A percentile compares a stretch with the other conserved stretches of the same genome.
These are phyloP conservation scores for Exophiala spinifera DNA, from an alignment of 2,329 filamentous ascomycete species.

Conservation along the genomic window DNA sequence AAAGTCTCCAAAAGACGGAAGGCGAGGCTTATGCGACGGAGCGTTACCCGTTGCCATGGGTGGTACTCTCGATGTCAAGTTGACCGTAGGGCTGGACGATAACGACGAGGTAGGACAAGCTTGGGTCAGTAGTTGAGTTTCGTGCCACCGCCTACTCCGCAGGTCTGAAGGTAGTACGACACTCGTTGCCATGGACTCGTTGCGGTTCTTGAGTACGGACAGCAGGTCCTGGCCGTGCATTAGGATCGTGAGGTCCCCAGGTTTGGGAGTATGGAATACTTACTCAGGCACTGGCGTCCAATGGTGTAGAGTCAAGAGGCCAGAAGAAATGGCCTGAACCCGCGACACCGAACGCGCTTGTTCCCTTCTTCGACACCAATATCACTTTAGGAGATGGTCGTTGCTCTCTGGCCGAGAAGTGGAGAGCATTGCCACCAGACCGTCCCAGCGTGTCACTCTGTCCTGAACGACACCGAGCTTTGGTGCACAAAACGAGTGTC, in stretches of 20 bases:
- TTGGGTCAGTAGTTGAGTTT: background rate
- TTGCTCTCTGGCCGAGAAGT: no score
- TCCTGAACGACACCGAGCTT: background rate
- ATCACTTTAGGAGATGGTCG: no score
- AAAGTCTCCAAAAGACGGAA: conserved; percentile 27
- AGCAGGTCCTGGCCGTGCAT: background rate
- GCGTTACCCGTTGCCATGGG: conserved; percentile 1
- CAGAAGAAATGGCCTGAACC: no score
- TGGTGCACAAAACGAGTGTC: background rate
- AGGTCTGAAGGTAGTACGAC: conserved; percentile 14
- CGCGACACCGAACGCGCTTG: no score
- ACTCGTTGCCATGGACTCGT: conserved; percentile 18
- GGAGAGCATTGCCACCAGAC: no score
- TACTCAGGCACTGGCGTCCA: background rate
- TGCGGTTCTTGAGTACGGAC: background rate
- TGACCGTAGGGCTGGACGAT: conserved; percentile 2
- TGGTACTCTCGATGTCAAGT: conserved; percentile 8
- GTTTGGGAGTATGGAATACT: background rate
- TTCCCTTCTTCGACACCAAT: no score
- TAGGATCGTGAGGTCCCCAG: background rate
- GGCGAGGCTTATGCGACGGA: conserved; percentile 13
- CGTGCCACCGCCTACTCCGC: conserved; percentile 15
- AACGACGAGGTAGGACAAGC: conserved; percentile 11
- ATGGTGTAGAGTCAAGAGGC: no score
- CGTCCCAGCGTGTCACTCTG: background rate